Conservation (phyloP, 352 stramenopile genomes). For the Pythium rhizo-oryzae region DNA sequence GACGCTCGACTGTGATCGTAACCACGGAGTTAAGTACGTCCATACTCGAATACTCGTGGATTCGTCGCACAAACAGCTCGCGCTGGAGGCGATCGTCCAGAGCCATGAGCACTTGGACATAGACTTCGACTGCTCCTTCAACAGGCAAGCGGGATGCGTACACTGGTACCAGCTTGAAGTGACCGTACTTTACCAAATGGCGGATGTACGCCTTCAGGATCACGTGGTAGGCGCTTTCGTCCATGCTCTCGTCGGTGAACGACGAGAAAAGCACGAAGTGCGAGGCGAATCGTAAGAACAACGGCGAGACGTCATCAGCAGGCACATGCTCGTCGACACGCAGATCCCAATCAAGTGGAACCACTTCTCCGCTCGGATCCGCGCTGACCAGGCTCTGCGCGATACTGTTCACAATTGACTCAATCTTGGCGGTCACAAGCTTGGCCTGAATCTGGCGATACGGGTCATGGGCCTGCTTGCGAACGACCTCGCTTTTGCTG, state of each 20-base stretch:
- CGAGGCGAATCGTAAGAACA: constrained; percentile 75
- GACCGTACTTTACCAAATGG: constrained; percentile 76
- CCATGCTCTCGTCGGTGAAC: constrained; percentile 70
- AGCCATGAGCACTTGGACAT: constrained; percentile 67
- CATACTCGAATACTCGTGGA: constrained; percentile 67
- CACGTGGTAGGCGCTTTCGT: constrained; percentile 68
- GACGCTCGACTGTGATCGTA: constrained; percentile 52
- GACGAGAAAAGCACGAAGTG: constrained; percentile 80
- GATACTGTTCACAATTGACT: constrained; percentile 76
- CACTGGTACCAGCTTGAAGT: constrained; percentile 75
- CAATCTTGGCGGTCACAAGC: constrained; percentile 74
- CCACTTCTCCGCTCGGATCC: constrained; percentile 21
- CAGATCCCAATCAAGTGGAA: constrained; percentile 74
- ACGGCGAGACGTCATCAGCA: constrained; percentile 49
- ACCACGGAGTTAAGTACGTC: constrained; percentile 67
- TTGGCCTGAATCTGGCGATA: constrained; percentile 81
- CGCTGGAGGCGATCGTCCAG: constrained; percentile 70
- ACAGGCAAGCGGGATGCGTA: constrained; percentile 71
- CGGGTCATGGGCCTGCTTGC: constrained; percentile 68
- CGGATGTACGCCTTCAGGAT: constrained; percentile 86
- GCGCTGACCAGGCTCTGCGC: constrained; percentile 52
- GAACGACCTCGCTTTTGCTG: constrained; percentile 64
- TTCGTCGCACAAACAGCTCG: constrained; percentile 66
- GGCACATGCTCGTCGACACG: constrained; percentile 44
- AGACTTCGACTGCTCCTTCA: constrained; percentile 63